A percentile compares a stretch with the other conserved stretches of the same genome.
These are phyloP conservation scores for Melastoma candidum DNA, from an alignment of 441 rosid genomes.

Conservation along the genomic window DNA sequence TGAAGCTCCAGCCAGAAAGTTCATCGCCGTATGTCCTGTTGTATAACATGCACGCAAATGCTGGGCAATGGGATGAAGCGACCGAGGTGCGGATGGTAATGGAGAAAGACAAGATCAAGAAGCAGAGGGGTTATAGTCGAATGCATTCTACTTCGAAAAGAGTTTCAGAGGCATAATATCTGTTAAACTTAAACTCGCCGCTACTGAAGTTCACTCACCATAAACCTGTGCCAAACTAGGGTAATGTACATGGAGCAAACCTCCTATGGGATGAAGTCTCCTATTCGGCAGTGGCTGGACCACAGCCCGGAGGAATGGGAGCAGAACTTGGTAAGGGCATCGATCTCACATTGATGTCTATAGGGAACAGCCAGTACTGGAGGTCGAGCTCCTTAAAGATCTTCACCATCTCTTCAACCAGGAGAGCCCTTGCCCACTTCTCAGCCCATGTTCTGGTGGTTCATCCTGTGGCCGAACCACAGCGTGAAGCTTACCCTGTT, in stretches of 20 bases:
- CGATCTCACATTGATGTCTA: constrained; percentile 4
- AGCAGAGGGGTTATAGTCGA: constrained; percentile 44
- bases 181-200: no score
- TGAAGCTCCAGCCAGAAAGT: constrained; percentile 54
- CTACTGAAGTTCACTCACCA: no score
- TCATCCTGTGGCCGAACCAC: constrained; percentile 6
- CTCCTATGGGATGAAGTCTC: no score
- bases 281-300: no score
- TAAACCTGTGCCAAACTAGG: no score
- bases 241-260: no score
- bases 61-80: constrained; percentile 47
- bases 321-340: neutral
- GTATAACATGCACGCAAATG: constrained; percentile 49
- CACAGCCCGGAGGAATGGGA: no score
- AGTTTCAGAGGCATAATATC: no score
- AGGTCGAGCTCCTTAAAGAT: constrained; percentile 9
- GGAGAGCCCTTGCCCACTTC: neutral
- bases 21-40: constrained; percentile 52
- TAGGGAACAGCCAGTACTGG: constrained; percentile 7
- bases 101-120: constrained; percentile 40
- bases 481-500: constrained; percentile 3
- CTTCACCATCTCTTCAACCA: constrained; percentile 6
- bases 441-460: constrained; percentile 7
- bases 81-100: constrained; percentile 36
- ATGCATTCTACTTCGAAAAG: constrained; percentile 13